Base-by-base conservation (phyloP, 75 land plant species). In the Selaginella tamariscina region DNA sequence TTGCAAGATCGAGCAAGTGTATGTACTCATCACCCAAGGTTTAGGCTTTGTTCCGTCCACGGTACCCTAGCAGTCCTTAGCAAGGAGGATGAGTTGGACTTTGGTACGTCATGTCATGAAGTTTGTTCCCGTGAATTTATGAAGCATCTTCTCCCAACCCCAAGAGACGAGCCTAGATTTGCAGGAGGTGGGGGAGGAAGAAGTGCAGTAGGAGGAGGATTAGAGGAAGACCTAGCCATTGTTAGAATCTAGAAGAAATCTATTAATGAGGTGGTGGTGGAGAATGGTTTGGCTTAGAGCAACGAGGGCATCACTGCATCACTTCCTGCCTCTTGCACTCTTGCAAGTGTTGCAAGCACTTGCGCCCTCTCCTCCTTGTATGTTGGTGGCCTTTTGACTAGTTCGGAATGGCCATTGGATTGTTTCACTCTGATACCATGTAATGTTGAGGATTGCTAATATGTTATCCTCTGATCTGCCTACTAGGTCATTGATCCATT, bases 101-200 rank as follows among this genome's bases (percentile, higher is more conserved):
- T 59, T 59, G 24, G 26, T n/a, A 2, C 27, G 21, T 23, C 62
- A 59, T 23, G 62, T 59, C 21, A 8, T 9, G 26, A 23, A 59
- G 62, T 59, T 59, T 21, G 23, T 27, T 59, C 62, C 62, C 26
- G 62, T 59, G 26, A 59, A n/a, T 59, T 59, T 59, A 9, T 59
- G 5, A 23, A 59, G 26, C 27, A 59, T 23, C 62, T 59, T 59
- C 62, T 59, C 62, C 26, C 21, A 59, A 59, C 49, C 49, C 15
- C 49, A 39, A 15, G 49, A 39, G 49, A 39, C 15, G 49, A 39
- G 49, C 49, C 49, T 39, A 39, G 49, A 39, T 39, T 39, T 39
- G 49, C 49, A 39, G 49, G 49, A 39, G 49, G 49, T 39, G 49
- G 49, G 49, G 49, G n/a, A n/a, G n/a, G n/a, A n/a, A n/a, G n/a